Evolutionary conservation across 1,284 basidiomycete genomes (phyloP), one percentile per base, ranked within the genome.

Genomic region (Pyrrhoderma lamaoense): DNA sequence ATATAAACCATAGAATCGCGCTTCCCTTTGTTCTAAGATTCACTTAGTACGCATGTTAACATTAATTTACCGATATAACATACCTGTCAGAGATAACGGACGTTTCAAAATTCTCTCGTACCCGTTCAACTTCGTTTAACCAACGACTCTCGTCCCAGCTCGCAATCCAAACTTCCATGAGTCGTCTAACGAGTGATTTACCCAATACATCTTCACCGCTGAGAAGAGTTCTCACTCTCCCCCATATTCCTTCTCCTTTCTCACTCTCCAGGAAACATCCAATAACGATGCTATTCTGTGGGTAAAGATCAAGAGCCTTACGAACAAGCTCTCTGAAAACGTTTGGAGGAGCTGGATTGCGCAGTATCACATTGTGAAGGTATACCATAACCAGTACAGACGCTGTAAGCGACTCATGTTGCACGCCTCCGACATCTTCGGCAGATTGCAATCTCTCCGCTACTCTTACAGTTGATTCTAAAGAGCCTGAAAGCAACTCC

Each of bases 201-300:
- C 73, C 70, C 45, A 21, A 57, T 2, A 52, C 65, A 13, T 64
- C 65, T 18, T 63, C 69, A 42, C 77, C 77, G 1, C 75, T 76
- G 35, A 85, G 58, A 51, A 79, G 69, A 9, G 65, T 64, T 48
- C 79, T 67, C 42, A 88, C 77, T 16, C 77, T 71, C 14, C 85
- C 84, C 87, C 83, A 89, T 19, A 87, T 72, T 0, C 78, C 79
- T 57, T 84, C 79, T 2, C 85, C 85, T 57, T 80, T 82, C 69
- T 92, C 85, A 37, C 77, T 77, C 64, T 90, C 86, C 54, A 92
- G 67, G 62, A 90, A 89, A 56, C 91, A 66, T 2, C 79, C 82
- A n/a, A 92, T 61, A 43, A 91, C 70, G 19, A 86, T 68, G 1
- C 84, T 85, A 64, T 92, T 91, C 64, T 72, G 78, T 1, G 84